phyloP scores from a whole-genome alignment of 1,139 yeast species.

The Taphrina populina region DNA sequence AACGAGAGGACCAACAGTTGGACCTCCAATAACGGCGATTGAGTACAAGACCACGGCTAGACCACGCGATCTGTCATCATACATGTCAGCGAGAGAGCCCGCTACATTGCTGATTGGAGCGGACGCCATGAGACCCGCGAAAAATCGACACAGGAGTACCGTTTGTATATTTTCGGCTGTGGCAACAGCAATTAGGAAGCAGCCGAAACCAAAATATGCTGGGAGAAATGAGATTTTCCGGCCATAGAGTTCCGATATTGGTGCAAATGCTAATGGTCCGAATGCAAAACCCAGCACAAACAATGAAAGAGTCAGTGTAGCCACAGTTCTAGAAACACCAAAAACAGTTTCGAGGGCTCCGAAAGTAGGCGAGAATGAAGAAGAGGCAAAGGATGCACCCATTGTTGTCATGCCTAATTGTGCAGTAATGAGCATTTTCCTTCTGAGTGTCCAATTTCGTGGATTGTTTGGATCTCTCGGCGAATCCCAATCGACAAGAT shows the following conservation, averaged over 20 bases:
- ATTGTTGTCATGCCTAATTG: constrained; percentile 53
- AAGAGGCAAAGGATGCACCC: constrained; percentile 61
- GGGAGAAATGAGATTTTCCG: constrained; percentile 48
- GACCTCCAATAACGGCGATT: constrained; percentile 61
- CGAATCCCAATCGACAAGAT: constrained; percentile 50
- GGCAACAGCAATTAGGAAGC: constrained; percentile 63
- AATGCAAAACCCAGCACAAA: constrained; percentile 65
- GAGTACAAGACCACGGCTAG: constrained; percentile 52
- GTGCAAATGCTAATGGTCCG: constrained; percentile 78
- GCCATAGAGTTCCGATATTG: constrained; percentile 75
- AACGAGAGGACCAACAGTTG: constrained; percentile 72
- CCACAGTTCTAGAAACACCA: constrained; percentile 75
- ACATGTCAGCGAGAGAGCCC: constrained; percentile 73
- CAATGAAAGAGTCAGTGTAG: constrained; percentile 67
- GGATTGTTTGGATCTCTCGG: constrained; percentile 61
- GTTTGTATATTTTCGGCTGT: constrained; percentile 54
- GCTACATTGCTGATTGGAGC: constrained; percentile 87
- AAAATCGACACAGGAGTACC: constrained; percentile 64
- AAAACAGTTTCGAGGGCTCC: constrained; percentile 50
- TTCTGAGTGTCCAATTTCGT: constrained; percentile 53
- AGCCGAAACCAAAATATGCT: constrained; percentile 34
- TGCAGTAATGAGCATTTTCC: constrained; percentile 49
- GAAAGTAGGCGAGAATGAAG: constrained; percentile 61
- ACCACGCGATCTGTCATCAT: constrained; percentile 67
- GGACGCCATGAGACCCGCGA: constrained; percentile 75